Conservation (phyloP, 805 yeast genomes). For the Candida koratica region DNA sequence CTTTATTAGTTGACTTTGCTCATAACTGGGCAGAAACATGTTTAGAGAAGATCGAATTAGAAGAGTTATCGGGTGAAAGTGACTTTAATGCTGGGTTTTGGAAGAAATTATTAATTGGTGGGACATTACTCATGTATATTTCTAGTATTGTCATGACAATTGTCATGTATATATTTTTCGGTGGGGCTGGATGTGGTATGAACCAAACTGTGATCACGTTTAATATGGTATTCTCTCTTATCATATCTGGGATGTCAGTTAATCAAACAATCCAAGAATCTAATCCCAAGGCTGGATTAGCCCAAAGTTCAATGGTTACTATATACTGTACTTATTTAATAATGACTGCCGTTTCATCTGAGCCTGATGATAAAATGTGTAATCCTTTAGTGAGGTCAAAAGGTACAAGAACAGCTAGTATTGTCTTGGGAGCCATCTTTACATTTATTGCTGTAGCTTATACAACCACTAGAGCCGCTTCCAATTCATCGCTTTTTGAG, state of each 20-base stretch:
- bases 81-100: slow-evolving; percentile 57
- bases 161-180: slow-evolving; percentile 78
- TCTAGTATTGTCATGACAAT: slow-evolving; percentile 69
- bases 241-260: slow-evolving; percentile 68
- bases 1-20: slow-evolving; percentile 91
- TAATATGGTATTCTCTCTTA: slow-evolving; percentile 61
- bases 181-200: slow-evolving; percentile 78
- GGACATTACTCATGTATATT: slow-evolving; percentile 81
- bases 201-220: slow-evolving; percentile 82
- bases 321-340: slow-evolving; percentile 88
- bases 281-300: slow-evolving; percentile 93
- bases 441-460: slow-evolving; percentile 95
- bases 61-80: slow-evolving; percentile 49
- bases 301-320: slow-evolving; percentile 95
- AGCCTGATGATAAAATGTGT: slow-evolving; percentile 91
- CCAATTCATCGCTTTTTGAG: slow-evolving; percentile 46
- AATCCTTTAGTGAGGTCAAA: slow-evolving; percentile 86
- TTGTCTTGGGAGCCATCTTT: slow-evolving; percentile 85
- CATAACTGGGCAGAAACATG: slow-evolving; percentile 99
- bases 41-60: slow-evolving; percentile 82
- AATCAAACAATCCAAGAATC: slow-evolving; percentile 83
- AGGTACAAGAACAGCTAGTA: slow-evolving; percentile 86
- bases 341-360: slow-evolving; percentile 90
- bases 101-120: slow-evolving; percentile 78
- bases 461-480: slow-evolving; percentile 96